Base-by-base conservation (phyloP, 1,284 basidiomycete genomes). In the Fistulina hepatica region DNA sequence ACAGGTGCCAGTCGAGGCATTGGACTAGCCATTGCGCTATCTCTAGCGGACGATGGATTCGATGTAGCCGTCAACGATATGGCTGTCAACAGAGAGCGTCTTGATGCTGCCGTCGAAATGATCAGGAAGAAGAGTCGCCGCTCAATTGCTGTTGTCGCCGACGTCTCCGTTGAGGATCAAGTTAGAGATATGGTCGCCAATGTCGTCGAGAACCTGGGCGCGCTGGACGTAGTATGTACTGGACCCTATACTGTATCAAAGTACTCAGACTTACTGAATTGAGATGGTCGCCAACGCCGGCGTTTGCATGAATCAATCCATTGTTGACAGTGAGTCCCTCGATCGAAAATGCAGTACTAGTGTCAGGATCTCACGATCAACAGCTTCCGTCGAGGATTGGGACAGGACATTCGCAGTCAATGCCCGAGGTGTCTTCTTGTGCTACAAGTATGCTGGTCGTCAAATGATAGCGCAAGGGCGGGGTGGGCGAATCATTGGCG, bases 11-110 rank as follows among this genome's bases (percentile, higher is more conserved):
- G 56, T 3, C 56, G 59, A 33, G 67, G 65, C 7, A 59, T 69
- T 21, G 66, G 66, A 1, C 51, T 57, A n/a, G 59, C 60, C 11
- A 61, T 65, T 32, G 60, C 60, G 7, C 47, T 63, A 0, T 55
- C 60, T 0, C 55, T 70, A 6, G 63, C 67, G 1, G 42, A 50
- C 4, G 66, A 69, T 35, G 68, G 65, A 1, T 52, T 64, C 20
- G 53, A 63, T 37, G 46, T 69, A 3, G 60, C 53, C 6, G 24
- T 70, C 21, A 52, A 56, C 32, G 65, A 69, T 42, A 22, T 67
- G 5, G 47, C 51, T 0, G 40, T 39, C 10, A 55, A 63, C 27
- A 16, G 32, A 2, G 46, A 45, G 1, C 32, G 43, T n/a, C 51
- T 67, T 1, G 50, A 57, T 1, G 36, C 25, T 0, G 47, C 64